These are phyloP conservation scores for Zygosaccharomyces pseudorouxii DNA, from an alignment of 805 yeast genomes.

Conservation along the genomic window DNA sequence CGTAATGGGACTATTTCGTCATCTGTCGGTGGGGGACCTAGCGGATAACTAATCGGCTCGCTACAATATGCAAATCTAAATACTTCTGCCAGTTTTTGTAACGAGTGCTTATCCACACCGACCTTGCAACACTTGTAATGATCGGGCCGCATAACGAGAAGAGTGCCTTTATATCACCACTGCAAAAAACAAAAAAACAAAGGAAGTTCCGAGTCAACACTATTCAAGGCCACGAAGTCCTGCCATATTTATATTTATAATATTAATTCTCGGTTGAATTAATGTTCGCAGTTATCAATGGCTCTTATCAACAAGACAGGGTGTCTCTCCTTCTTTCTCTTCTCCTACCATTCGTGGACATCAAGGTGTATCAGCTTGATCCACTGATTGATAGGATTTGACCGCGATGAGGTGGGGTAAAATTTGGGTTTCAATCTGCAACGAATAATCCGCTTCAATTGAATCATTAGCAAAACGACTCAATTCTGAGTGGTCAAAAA, in stretches of 20 bases:
- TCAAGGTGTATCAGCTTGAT: background rate
- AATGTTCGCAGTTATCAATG: no score
- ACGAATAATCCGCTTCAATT: background rate
- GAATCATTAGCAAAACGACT: background rate
- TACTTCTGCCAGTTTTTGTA: slow-evolving; percentile 12
- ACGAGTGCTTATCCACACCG: slow-evolving; percentile 5
- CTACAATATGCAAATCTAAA: slow-evolving; percentile 11
- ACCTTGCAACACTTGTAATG: background rate
- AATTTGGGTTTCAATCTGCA: background rate
- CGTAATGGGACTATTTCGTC: slow-evolving; percentile 12
- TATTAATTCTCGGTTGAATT: no score
- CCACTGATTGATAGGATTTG: background rate
- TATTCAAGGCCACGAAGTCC: no score
- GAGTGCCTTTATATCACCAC: background rate
- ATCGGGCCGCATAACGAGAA: background rate
- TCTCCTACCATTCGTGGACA: background rate
- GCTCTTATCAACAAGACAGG: background rate
- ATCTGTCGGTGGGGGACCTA: slow-evolving; percentile 15
- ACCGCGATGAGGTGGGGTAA: background rate
- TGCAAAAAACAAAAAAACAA: no score
- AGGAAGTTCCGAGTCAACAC: background rate
- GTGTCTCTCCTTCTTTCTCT: background rate
- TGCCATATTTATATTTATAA: background rate
- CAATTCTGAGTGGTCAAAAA: no score
- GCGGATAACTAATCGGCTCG: background rate